Percentiles rank a stretch among this genome's conserved stretches.
phyloP scores from a whole-genome alignment of 2,329 filamentous ascomycete genomes.

The Claviceps capensis region DNA sequence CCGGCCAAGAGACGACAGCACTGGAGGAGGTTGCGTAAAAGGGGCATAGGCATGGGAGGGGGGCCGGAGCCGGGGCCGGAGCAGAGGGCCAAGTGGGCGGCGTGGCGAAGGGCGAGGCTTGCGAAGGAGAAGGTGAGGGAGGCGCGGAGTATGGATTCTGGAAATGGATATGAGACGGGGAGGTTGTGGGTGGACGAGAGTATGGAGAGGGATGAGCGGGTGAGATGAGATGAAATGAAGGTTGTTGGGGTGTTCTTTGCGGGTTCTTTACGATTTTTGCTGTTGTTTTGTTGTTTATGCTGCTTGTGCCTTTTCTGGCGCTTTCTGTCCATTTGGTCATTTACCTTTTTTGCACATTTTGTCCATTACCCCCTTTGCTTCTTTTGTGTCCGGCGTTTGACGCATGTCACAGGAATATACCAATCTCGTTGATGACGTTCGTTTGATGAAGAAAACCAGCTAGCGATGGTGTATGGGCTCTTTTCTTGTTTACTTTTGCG shows the following conservation, averaged over 20 bases:
- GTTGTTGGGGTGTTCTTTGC: neutral
- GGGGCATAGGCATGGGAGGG: slow-evolving; percentile 14
- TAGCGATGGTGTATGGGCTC: too few species aligned
- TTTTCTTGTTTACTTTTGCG: neutral
- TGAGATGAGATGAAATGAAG: neutral
- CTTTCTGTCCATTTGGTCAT: too few species aligned
- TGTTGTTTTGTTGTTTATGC: neutral
- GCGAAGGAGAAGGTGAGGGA: slow-evolving; percentile 27
- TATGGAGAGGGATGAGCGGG: slow-evolving; percentile 17
- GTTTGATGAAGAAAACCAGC: too few species aligned
- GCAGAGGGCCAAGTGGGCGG: slow-evolving; percentile 28
- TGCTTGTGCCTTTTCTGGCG: too few species aligned
- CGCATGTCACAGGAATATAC: too few species aligned
- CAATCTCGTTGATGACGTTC: too few species aligned
- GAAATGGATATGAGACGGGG: slow-evolving; percentile 19
- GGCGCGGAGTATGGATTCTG: slow-evolving; percentile 22
- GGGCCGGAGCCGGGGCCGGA: slow-evolving; percentile 17
- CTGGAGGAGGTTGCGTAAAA: slow-evolving; percentile 35
- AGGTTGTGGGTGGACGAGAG: slow-evolving; percentile 17
- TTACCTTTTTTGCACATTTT: too few species aligned
- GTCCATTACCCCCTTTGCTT: too few species aligned
- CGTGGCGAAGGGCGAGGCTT: slow-evolving; percentile 28
- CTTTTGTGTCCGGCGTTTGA: too few species aligned
- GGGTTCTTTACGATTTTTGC: neutral
- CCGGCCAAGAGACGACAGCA: slow-evolving; percentile 34